phyloP scores from a whole-genome alignment of 2,329 filamentous ascomycete species.

The Ceratocystis variospora region DNA sequence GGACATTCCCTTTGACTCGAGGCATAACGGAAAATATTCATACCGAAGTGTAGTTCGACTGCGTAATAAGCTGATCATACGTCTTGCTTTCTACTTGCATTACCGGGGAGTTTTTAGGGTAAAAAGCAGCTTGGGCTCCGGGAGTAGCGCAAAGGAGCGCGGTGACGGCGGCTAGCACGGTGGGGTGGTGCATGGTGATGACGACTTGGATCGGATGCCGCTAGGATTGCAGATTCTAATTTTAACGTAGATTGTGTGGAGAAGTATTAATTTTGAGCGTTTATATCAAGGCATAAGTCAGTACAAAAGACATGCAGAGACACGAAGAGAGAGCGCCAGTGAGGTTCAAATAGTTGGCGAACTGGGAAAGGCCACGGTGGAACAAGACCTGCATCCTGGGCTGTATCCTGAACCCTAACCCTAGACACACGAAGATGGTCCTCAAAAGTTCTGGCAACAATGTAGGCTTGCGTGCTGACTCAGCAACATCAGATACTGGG shows the following conservation, averaged over 20 bases:
- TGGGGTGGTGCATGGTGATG: constrained; percentile 8
- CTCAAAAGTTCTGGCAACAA: neutral
- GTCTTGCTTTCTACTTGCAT: constrained; percentile 65
- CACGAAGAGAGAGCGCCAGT: neutral
- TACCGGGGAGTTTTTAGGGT: constrained; percentile 76
- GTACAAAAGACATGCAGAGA: neutral
- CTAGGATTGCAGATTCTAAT: neutral
- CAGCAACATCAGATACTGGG: neutral
- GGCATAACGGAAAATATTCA: constrained; percentile 24
- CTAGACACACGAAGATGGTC: neutral
- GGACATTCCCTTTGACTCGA: neutral
- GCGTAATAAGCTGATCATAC: constrained; percentile 70
- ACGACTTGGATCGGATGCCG: neutral
- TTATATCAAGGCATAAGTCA: neutral
- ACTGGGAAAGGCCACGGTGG: constrained; percentile 1
- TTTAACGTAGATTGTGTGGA: neutral
- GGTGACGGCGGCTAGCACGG: neutral
- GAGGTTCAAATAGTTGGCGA: neutral
- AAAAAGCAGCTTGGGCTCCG: constrained; percentile 46
- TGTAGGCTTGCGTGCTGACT: neutral
- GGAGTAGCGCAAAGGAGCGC: neutral
- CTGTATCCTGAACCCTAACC: neutral
- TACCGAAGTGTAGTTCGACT: constrained; percentile 87
- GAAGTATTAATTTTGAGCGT: neutral
- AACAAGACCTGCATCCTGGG: neutral